Percentiles rank a stretch among this genome's conserved stretches.
Evolutionary conservation across 2,329 filamentous ascomycete genomes (phyloP).

Genomic region (Paecilomyces sp.): DNA sequence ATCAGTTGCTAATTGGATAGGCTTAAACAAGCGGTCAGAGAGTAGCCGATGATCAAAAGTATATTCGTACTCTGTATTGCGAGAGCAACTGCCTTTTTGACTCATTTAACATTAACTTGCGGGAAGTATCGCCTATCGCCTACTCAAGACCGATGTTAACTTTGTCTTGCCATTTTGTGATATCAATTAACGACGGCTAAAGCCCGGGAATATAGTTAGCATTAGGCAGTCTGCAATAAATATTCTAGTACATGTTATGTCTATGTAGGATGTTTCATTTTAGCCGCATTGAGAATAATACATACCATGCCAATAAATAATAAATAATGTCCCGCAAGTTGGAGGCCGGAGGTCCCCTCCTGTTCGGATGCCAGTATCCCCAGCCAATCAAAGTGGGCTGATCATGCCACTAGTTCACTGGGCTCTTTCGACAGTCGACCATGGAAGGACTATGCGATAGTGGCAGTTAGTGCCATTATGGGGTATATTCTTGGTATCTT

Average conservation of each 20-base stretch:
- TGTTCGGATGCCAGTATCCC: not conserved
- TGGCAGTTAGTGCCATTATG: not conserved
- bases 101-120: not conserved
- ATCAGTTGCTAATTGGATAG: not conserved
- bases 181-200: not conserved
- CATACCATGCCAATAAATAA: not conserved
- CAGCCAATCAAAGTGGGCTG: not conserved
- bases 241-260: not conserved
- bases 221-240: not conserved
- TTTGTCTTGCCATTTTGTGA: not conserved
- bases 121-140: not conserved
- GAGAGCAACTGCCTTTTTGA: not conserved
- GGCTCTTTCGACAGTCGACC: not conserved
- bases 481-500: not conserved
- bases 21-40: not conserved
- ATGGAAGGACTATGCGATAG: not conserved
- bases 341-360: not conserved
- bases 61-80: not conserved
- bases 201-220: not conserved
- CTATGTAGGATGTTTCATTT: not conserved
- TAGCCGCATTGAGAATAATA: not conserved
- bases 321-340: not conserved
- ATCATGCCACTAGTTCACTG: not conserved
- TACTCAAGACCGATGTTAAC: not conserved
- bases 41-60: not conserved